These are phyloP conservation scores for Lodderomyces oxycetoniae DNA, from an alignment of 1,139 yeast species.

Conservation along the genomic window DNA sequence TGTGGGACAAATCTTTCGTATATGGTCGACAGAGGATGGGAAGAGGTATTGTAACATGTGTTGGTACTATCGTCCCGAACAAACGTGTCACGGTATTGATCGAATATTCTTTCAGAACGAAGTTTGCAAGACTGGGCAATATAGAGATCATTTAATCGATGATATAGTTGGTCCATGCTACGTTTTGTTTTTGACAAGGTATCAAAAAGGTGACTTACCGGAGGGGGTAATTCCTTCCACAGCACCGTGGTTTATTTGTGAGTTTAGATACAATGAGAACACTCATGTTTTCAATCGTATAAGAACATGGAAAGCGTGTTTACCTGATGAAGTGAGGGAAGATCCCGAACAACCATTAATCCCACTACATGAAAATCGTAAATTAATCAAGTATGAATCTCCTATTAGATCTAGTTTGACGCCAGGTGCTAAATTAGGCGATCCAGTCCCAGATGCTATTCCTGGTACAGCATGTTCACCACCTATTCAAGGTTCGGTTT, in stretches of 20 bases:
- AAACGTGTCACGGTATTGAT: slow-evolving; percentile 90
- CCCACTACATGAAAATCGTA: slow-evolving; percentile 51
- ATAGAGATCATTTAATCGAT: slow-evolving; percentile 84
- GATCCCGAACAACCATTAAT: slow-evolving; percentile 75
- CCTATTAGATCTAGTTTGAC: slow-evolving; percentile 79
- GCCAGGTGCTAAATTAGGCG: slow-evolving; percentile 62
- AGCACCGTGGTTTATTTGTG: slow-evolving; percentile 90
- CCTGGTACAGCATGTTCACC: slow-evolving; percentile 77
- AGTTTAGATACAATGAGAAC: slow-evolving; percentile 85
- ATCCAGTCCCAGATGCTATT: slow-evolving; percentile 78
- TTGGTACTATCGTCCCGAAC: slow-evolving; percentile 98
- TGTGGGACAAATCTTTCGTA: slow-evolving; percentile 86
- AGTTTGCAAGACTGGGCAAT: slow-evolving; percentile 94
- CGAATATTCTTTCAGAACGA: slow-evolving; percentile 87
- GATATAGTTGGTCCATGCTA: slow-evolving; percentile 92
- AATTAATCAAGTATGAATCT: slow-evolving; percentile 70
- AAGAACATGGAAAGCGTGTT: slow-evolving; percentile 97
- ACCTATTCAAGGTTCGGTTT: slow-evolving; percentile 88
- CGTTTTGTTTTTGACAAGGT: slow-evolving; percentile 90
- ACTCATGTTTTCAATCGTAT: slow-evolving; percentile 90
- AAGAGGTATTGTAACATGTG: slow-evolving; percentile 88
- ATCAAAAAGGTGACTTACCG: slow-evolving; percentile 93
- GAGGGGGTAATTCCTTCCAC: slow-evolving; percentile 54
- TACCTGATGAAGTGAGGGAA: slow-evolving; percentile 93
- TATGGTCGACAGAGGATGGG: slow-evolving; percentile 86